Evolutionary conservation across 1,139 yeast species (phyloP), one percentile per base, ranked within the genome.

Genomic region (Debaryomycetaceae sp.): DNA sequence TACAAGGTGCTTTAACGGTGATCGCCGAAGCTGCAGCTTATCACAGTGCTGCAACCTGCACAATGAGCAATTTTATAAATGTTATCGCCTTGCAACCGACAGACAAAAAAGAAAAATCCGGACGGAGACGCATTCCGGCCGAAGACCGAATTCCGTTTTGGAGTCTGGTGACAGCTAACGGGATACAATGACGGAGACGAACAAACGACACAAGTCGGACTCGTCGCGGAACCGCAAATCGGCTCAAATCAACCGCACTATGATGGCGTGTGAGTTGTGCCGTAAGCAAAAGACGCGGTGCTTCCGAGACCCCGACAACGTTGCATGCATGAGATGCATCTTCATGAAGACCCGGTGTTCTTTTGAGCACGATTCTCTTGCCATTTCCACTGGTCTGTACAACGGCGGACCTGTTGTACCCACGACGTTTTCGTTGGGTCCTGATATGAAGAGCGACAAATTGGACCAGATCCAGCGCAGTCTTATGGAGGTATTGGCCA

Each of bases 221-320:
- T 19, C 4, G 5, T 9, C 8, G 10, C 17, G 9, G 14, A 46
- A 45, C 19, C 34, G 61, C 30, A 45, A 42, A 30, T 38, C 45
- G 23, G 59, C 53, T 1, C 61, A 57, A 43, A 64, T 66, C 0
- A 60, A 75, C 1, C 46, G 83, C 30, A 74, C 79, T 0, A 48
- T 71, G 4, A 63, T 62, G 39, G 86, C 86, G 0, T 79, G 86
- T 47, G 67, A 65, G 3, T 51, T 61, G 15, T 79, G 86, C 45
- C 58, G 85, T 23, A 65, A 58, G 39, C 83, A 75, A 46, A 79
- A 79, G 51, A 77, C 84, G 1, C 51, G 83, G 34, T 79, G 86
- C 43, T 67, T 78, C 41, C 60, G 76, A 28, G 61, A 75, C 1
- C 54, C 63, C 13, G 66, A 62, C 7, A 56, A 56, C 29, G 57